phyloP scores from a whole-genome alignment of 805 yeast genomes.

The Wickerhamiella brachini region DNA sequence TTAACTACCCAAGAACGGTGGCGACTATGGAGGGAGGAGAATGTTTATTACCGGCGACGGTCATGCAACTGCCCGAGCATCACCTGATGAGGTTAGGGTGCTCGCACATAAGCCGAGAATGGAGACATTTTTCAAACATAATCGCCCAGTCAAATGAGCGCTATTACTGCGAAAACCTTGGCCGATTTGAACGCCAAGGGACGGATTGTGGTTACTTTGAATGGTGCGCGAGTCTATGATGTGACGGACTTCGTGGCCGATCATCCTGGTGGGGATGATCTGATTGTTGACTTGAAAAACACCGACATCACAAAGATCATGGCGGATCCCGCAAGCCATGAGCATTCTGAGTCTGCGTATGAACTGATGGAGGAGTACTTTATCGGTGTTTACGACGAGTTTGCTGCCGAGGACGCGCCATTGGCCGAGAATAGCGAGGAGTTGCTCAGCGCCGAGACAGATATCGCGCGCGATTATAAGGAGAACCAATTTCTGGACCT shows the following conservation, averaged over 20 bases:
- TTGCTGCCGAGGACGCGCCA: slow-evolving; percentile 25
- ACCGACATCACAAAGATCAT: slow-evolving; percentile 49
- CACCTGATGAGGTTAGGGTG: not conserved
- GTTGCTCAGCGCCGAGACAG: slow-evolving; percentile 61
- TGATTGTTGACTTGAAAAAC: slow-evolving; percentile 31
- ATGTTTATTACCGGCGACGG: too few relatives aligned
- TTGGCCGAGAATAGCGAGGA: slow-evolving; percentile 39
- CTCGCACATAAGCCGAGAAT: not conserved
- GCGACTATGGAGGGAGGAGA: too few relatives aligned
- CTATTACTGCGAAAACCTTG: not conserved
- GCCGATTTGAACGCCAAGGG: slow-evolving; percentile 6
- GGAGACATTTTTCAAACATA: not conserved
- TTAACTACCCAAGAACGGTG: too few relatives aligned
- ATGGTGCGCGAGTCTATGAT: slow-evolving; percentile 69
- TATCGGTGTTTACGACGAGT: slow-evolving; percentile 38
- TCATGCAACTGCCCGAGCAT: not conserved
- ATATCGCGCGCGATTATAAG: slow-evolving; percentile 51
- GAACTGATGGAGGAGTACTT: slow-evolving; percentile 73
- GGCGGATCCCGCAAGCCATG: slow-evolving; percentile 59
- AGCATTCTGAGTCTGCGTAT: slow-evolving; percentile 74
- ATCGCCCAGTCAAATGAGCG: not conserved
- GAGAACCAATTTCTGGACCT: slow-evolving; percentile 82
- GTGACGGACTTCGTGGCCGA: slow-evolving; percentile 60
- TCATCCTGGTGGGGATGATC: slow-evolving; percentile 57
- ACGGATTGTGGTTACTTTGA: slow-evolving; percentile 57